These are phyloP conservation scores for Trichophyton verrucosum DNA, from an alignment of 2,329 filamentous ascomycete genomes.

Conservation along the genomic window DNA sequence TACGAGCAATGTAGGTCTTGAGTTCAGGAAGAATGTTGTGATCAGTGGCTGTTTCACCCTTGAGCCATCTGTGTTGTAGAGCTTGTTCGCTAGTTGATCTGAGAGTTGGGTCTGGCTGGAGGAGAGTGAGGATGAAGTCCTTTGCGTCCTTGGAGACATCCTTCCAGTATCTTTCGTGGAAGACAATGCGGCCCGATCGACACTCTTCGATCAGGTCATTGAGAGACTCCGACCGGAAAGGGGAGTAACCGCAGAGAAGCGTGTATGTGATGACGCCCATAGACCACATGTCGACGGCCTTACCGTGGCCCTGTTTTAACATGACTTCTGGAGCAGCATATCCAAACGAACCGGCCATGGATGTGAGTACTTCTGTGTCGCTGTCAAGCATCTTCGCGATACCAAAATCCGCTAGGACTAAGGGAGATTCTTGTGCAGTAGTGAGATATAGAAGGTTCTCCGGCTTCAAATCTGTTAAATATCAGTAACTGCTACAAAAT, in stretches of 20 bases:
- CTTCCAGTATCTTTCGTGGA: conserved; percentile 97
- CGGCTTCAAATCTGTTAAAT: conserved; percentile 70
- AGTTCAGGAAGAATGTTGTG: conserved; percentile 97
- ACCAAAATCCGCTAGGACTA: conserved; percentile 93
- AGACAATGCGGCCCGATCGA: conserved; percentile 68
- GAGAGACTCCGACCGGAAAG: conserved; percentile 90
- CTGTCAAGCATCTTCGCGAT: conserved; percentile 96
- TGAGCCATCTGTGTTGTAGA: conserved; percentile 75
- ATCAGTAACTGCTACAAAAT: conserved; percentile 6
- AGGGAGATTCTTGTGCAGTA: conserved; percentile 59
- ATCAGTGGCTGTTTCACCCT: conserved; percentile 79
- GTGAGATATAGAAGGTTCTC: conserved; percentile 95
- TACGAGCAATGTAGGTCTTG: conserved; percentile 82
- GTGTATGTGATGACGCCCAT: conserved; percentile 98
- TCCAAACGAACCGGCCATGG: conserved; percentile 96
- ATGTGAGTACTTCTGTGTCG: conserved; percentile 83
- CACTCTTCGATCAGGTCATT: conserved; percentile 92
- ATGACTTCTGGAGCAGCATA: conserved; percentile 98
- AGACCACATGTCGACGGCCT: conserved; percentile 99
- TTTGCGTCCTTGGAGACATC: conserved; percentile 93
- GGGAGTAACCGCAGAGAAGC: conserved; percentile 92
- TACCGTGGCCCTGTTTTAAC: conserved; percentile 93
- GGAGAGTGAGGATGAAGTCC: conserved; percentile 72
- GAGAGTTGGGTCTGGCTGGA: conserved; percentile 65
- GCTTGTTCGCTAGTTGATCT: conserved; percentile 71